These are phyloP conservation scores for Ganoderma multipileum DNA, from an alignment of 1,284 basidiomycete genomes.

Conservation along the genomic window DNA sequence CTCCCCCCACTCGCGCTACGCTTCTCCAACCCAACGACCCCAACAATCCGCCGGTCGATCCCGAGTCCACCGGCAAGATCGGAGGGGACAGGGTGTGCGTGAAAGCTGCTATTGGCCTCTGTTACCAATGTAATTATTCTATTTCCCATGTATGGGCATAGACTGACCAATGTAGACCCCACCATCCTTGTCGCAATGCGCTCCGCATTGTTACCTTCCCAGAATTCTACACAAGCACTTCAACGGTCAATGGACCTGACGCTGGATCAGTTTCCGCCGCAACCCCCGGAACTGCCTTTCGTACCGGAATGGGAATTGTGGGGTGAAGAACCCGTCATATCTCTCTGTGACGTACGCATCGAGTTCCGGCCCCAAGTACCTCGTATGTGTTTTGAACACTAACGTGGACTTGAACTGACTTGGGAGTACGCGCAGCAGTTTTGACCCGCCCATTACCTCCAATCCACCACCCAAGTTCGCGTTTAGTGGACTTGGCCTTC, in stretches of 20 bases:
- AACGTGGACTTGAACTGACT: slow-evolving; percentile 38
- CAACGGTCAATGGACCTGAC: slow-evolving; percentile 54
- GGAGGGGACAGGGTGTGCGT: slow-evolving; percentile 58
- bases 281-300: slow-evolving; percentile 40
- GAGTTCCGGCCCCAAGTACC: slow-evolving; percentile 43
- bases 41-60: slow-evolving; percentile 33
- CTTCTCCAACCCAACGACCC: slow-evolving; percentile 31
- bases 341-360: slow-evolving; percentile 66
- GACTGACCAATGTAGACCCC: slow-evolving; percentile 49
- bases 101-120: slow-evolving; percentile 67
- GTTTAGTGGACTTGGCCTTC: slow-evolving; percentile 54
- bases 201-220: slow-evolving; percentile 44
- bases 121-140: slow-evolving; percentile 60
- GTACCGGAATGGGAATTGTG: slow-evolving; percentile 63
- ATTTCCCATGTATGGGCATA: background rate
- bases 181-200: slow-evolving; percentile 71
- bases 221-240: slow-evolving; percentile 29
- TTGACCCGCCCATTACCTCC: slow-evolving; percentile 54
- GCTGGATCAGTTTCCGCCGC: slow-evolving; percentile 44
- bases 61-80: slow-evolving; percentile 44
- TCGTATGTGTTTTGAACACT: slow-evolving; percentile 37
- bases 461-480: slow-evolving; percentile 43
- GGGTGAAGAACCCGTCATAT: slow-evolving; percentile 67
- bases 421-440: slow-evolving; percentile 42
- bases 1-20: slow-evolving; percentile 34